Evolutionary conservation across 1,284 basidiomycete species (phyloP).

Genomic region (Coniferiporia sulphurascens): DNA sequence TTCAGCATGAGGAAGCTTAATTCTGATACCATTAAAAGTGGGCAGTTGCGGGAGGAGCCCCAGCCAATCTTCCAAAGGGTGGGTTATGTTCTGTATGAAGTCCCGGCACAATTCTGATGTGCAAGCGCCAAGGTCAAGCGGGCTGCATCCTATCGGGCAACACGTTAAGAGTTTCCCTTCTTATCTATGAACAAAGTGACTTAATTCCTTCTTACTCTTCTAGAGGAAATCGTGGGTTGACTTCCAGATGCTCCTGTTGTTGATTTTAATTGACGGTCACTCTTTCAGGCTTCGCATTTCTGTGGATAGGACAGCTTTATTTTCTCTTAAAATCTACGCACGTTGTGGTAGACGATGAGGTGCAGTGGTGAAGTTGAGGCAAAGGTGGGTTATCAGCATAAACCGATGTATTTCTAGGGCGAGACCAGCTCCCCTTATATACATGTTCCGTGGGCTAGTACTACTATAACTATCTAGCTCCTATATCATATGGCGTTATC

Average conservation of each 20-base stretch:
- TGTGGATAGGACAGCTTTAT: conserved; percentile 1
- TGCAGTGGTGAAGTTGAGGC: no score
- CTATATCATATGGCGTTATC: no score
- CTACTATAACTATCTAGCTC: no score
- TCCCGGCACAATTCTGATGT: neutral
- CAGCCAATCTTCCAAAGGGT: neutral
- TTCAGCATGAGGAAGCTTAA: neutral
- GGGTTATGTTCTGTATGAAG: neutral
- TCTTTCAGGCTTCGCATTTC: neutral
- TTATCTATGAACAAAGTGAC: neutral
- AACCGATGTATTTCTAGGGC: no score
- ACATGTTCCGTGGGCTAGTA: no score
- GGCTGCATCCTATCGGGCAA: neutral
- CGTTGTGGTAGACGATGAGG: no score
- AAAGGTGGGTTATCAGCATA: no score
- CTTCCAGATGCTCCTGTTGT: neutral
- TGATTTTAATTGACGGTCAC: neutral
- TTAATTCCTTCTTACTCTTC: neutral
- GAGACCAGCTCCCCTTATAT: no score
- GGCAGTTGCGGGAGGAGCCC: neutral
- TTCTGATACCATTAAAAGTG: neutral
- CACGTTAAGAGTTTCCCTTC: neutral
- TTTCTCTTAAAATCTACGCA: no score
- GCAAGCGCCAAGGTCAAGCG: neutral
- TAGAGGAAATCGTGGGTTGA: neutral